Evolutionary conservation across 2,329 filamentous ascomycete species (phyloP).

Genomic region (Phyllosticta citriasiana): DNA sequence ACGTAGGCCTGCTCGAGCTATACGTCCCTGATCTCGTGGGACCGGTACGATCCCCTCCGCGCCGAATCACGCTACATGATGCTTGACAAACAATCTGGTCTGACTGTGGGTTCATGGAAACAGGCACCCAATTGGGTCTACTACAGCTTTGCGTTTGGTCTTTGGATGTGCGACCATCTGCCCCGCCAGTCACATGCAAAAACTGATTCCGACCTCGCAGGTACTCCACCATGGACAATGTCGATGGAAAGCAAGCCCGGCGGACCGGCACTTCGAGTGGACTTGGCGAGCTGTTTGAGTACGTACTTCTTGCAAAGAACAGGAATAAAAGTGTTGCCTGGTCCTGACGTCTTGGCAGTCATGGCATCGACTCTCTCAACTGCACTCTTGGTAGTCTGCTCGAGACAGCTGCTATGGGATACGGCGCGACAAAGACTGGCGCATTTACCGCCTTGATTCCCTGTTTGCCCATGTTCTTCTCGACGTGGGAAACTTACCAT

Average conservation of each 20-base stretch:
- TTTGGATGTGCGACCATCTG: slow-evolving; percentile 64
- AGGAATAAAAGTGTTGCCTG: background rate
- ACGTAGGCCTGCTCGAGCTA: slow-evolving; percentile 65
- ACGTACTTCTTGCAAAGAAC: slow-evolving; percentile 20
- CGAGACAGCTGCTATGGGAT: slow-evolving; percentile 85
- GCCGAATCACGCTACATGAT: background rate
- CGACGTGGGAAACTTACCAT: slow-evolving; percentile 98
- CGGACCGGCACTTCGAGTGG: slow-evolving; percentile 91
- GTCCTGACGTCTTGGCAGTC: slow-evolving; percentile 34
- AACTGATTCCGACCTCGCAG: slow-evolving; percentile 22
- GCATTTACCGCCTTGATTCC: slow-evolving; percentile 87
- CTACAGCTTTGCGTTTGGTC: slow-evolving; percentile 86
- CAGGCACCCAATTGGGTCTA: slow-evolving; percentile 86
- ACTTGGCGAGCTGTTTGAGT: slow-evolving; percentile 91
- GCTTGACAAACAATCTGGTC: slow-evolving; percentile 2
- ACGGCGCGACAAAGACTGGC: slow-evolving; percentile 73
- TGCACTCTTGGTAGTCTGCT: slow-evolving; percentile 87
- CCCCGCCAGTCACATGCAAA: slow-evolving; percentile 3
- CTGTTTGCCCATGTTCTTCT: slow-evolving; percentile 97
- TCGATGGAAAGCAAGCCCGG: slow-evolving; percentile 94
- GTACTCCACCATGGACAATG: slow-evolving; percentile 97
- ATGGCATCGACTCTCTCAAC: slow-evolving; percentile 96
- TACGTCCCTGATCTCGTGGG: slow-evolving; percentile 85
- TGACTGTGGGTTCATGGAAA: background rate
- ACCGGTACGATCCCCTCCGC: slow-evolving; percentile 50